These are phyloP conservation scores for Colletotrichum sp. DNA, from an alignment of 2,329 filamentous ascomycete species.

Conservation along the genomic window DNA sequence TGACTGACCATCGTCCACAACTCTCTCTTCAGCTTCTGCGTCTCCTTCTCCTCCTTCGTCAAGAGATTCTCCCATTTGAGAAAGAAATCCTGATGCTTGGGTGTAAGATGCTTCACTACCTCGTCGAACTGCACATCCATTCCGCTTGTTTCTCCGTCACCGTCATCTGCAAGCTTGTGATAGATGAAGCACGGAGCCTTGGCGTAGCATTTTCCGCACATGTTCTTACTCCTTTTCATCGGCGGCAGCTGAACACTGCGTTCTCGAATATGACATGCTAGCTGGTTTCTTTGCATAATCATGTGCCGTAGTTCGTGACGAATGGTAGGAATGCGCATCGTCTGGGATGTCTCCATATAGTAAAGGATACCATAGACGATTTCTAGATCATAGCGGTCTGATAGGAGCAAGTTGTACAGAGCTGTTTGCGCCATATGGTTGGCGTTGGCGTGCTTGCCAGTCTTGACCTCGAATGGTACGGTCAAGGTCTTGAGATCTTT, in stretches of 20 bases:
- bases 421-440: slow-evolving; percentile 93
- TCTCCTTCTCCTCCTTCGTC: slow-evolving; percentile 92
- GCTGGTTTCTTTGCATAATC: slow-evolving; percentile 92
- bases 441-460: slow-evolving; percentile 81
- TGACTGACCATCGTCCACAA: slow-evolving; percentile 94
- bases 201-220: slow-evolving; percentile 88
- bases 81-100: slow-evolving; percentile 82
- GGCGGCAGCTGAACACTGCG: slow-evolving; percentile 80
- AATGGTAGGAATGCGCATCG: slow-evolving; percentile 82
- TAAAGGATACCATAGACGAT: slow-evolving; percentile 91
- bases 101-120: slow-evolving; percentile 77
- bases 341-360: slow-evolving; percentile 91
- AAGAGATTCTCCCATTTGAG: slow-evolving; percentile 92
- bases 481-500: slow-evolving; percentile 73
- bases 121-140: slow-evolving; percentile 84
- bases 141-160: slow-evolving; percentile 80
- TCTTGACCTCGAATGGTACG: slow-evolving; percentile 95
- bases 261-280: slow-evolving; percentile 85
- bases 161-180: slow-evolving; percentile 87
- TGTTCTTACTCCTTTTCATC: slow-evolving; percentile 82
- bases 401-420: slow-evolving; percentile 89
- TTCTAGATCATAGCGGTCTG: slow-evolving; percentile 93
- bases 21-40: slow-evolving; percentile 85
- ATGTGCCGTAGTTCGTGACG: slow-evolving; percentile 91
- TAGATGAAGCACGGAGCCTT: slow-evolving; percentile 92